Conservation (phyloP, 345 rosid species). For the Viola odorata region DNA sequence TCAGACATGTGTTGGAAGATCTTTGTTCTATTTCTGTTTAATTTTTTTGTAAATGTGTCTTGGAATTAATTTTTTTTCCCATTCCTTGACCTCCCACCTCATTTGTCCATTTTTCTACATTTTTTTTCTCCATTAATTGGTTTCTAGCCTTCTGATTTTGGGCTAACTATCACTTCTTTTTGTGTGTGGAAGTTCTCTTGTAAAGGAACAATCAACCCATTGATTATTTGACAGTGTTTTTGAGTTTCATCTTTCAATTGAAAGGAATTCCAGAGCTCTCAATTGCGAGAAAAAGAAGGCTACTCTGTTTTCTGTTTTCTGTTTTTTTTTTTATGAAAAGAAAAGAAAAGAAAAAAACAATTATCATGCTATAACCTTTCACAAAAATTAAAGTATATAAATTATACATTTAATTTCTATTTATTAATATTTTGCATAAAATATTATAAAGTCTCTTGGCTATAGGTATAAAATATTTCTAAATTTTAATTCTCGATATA, state of each 20-base stretch:
- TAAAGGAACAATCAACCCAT: conserved; percentile 41
- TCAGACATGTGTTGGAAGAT: conserved; percentile 75
- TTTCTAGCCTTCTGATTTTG: conserved; percentile 41
- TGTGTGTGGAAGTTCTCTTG: conserved; percentile 28
- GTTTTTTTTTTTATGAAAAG: too few relatives aligned
- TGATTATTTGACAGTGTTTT: conserved; percentile 41
- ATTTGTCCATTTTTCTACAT: conserved; percentile 17
- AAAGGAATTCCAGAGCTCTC: conserved; percentile 9
- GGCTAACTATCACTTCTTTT: conserved; percentile 30
- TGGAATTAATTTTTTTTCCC: conserved; percentile 42
- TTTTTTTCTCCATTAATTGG: conserved; percentile 27
- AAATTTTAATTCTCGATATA: too few relatives aligned
- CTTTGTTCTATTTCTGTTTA: conserved; percentile 62
- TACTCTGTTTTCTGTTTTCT: too few relatives aligned
- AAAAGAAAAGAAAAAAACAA: too few relatives aligned
- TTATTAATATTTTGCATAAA: too few relatives aligned
- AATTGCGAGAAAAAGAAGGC: too few relatives aligned
- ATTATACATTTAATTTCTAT: too few relatives aligned
- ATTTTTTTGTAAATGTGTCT: conserved; percentile 58
- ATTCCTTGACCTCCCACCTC: conserved; percentile 41
- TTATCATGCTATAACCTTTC: too few relatives aligned
- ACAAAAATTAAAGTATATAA: too few relatives aligned
- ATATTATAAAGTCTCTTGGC: too few relatives aligned
- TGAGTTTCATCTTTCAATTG: conserved; percentile 16
- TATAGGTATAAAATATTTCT: too few relatives aligned